These are phyloP conservation scores for Crotalaria pallida DNA, from an alignment of 306 rosid genomes.

Conservation along the genomic window DNA sequence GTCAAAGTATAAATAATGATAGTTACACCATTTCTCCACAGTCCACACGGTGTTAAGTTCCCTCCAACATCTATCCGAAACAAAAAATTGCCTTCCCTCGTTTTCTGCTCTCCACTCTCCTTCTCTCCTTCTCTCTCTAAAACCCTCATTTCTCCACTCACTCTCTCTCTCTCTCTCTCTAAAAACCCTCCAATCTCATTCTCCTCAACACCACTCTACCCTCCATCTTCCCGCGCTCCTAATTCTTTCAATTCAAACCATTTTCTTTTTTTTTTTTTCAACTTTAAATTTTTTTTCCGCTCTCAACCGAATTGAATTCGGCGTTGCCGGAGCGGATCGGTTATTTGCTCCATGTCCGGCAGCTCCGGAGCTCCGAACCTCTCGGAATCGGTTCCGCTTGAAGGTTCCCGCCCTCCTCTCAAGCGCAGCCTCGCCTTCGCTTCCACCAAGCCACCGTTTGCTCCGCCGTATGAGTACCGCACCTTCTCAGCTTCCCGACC, in stretches of 20 bases:
- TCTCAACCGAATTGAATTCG: neutral
- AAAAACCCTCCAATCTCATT: neutral
- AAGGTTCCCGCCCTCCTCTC: slow-evolving; percentile 52
- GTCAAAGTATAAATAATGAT: neutral
- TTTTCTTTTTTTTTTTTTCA: neutral
- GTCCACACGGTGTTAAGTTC: slow-evolving; percentile 57
- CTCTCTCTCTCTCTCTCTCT: neutral
- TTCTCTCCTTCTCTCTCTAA: slow-evolving; percentile 38
- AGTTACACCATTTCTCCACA: slow-evolving; percentile 19
- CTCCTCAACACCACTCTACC: neutral
- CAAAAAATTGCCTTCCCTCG: slow-evolving; percentile 99
- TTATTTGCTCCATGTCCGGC: slow-evolving; percentile 51
- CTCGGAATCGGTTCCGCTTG: slow-evolving; percentile 32
- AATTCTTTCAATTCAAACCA: neutral
- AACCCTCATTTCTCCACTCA: slow-evolving; percentile 14
- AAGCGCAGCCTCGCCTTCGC: slow-evolving; percentile 71
- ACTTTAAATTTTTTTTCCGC: too few relatives aligned
- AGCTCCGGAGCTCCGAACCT: slow-evolving; percentile 57
- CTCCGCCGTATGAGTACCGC: slow-evolving; percentile 66
- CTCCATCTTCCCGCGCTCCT: neutral
- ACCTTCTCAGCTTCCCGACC: slow-evolving; percentile 42
- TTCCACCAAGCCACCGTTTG: slow-evolving; percentile 73
- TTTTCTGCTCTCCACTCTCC: slow-evolving; percentile 50
- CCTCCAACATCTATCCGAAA: slow-evolving; percentile 99
- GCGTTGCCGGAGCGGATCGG: neutral